Conservation (phyloP, 1,139 yeast genomes). For the Yamadazyma spencermartinsiae region DNA sequence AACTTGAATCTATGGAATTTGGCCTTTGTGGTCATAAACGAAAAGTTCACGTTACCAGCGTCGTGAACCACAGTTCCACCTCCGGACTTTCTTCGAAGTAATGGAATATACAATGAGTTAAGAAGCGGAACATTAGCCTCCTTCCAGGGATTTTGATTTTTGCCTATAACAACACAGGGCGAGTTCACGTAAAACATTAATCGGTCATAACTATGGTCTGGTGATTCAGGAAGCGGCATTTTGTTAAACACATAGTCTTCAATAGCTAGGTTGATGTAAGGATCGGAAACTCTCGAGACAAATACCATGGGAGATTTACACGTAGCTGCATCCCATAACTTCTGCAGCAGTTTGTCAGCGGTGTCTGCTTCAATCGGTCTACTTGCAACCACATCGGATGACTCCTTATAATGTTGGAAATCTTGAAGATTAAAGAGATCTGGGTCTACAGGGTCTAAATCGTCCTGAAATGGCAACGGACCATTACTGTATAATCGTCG, state of each 20-base stretch:
- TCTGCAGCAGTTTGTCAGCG: neutral
- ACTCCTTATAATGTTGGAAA: conserved; percentile 40
- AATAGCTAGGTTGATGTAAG: conserved; percentile 74
- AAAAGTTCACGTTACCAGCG: conserved; percentile 84
- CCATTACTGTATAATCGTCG: no score
- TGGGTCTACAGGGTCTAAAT: conserved; percentile 31
- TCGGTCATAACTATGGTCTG: conserved; percentile 39
- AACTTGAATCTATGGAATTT: conserved; percentile 67
- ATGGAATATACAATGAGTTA: conserved; percentile 55
- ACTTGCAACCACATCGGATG: conserved; percentile 26
- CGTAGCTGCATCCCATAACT: conserved; percentile 10
- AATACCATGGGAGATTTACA: conserved; percentile 39
- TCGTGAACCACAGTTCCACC: conserved; percentile 99
- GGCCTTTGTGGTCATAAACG: conserved; percentile 70
- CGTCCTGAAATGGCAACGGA: conserved; percentile 49
- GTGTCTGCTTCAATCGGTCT: conserved; percentile 5
- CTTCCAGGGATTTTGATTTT: conserved; percentile 93
- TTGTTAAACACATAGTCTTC: conserved; percentile 75
- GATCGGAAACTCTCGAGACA: conserved; percentile 52
- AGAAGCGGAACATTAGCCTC: conserved; percentile 73
- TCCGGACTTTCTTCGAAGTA: conserved; percentile 81
- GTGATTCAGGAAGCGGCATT: conserved; percentile 49
- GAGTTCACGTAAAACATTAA: conserved; percentile 73
- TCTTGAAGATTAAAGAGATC: conserved; percentile 43
- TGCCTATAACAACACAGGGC: conserved; percentile 92